A percentile compares a stretch with the other conserved stretches of the same genome.
phyloP scores from a whole-genome alignment of 306 rosid species.

The Vigna reflexopilosa region DNA sequence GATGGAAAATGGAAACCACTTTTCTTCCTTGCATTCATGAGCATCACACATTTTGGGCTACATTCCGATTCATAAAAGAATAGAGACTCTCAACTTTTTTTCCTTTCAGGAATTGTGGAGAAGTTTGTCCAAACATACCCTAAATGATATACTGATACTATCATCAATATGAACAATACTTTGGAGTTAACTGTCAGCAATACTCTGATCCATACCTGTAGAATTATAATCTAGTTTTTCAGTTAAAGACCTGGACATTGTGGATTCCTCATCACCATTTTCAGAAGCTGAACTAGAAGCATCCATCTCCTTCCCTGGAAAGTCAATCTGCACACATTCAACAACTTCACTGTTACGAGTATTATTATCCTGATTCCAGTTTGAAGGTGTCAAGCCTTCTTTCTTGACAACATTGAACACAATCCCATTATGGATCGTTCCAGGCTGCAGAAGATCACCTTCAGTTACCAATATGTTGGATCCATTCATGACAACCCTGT shows the following conservation, averaged over 20 bases:
- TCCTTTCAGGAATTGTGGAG: no score
- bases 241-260: slow-evolving; percentile 33
- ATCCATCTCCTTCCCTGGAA: slow-evolving; percentile 73
- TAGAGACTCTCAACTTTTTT: background rate
- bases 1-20: background rate
- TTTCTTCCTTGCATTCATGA: background rate
- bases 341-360: slow-evolving; percentile 59
- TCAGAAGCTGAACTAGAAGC: slow-evolving; percentile 74
- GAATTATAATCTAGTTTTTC: slow-evolving; percentile 38
- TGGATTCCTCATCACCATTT: slow-evolving; percentile 50
- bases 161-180: slow-evolving; percentile 30
- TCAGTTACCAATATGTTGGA: slow-evolving; percentile 77
- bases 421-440: slow-evolving; percentile 78
- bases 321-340: slow-evolving; percentile 74
- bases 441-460: slow-evolving; percentile 98
- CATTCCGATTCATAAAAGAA: slow-evolving; percentile 14
- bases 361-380: slow-evolving; percentile 61
- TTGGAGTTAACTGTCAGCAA: slow-evolving; percentile 40
- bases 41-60: background rate
- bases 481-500: slow-evolving; percentile 50
- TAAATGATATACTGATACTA: background rate
- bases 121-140: no score
- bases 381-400: slow-evolving; percentile 65
- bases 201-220: slow-evolving; percentile 34
- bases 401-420: slow-evolving; percentile 90